Evolutionary conservation across 2,329 filamentous ascomycete species (phyloP), one percentile per base, ranked within the genome.

Genomic region (Huntiella savannae): DNA sequence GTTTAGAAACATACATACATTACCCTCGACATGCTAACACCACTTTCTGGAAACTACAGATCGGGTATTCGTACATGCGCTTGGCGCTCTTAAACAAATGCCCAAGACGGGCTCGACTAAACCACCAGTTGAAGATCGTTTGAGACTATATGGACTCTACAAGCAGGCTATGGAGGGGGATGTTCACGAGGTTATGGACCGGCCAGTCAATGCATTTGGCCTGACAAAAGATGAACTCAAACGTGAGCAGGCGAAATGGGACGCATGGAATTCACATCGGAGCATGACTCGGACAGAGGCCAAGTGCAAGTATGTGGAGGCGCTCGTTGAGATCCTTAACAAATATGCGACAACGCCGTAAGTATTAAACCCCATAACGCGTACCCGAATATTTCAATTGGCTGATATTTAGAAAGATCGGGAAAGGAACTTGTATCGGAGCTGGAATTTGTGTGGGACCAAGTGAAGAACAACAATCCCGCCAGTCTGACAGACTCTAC

Each of bases 121-220:
- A 52, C 91, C 91, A 40, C 91, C 91, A 41, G 75, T 86, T 2
- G 68, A 73, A 51, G 87, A 92, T 58, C 80, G 91, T 49, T 70
- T 98, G 55, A 82, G 82, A 49, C 80, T 98, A 51, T 98, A 98
- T 79, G 91, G 91, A 53, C 72, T 98, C 54, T 98, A 98, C 68
- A 98, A 98, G 61, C 91, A 98, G 63, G 86, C 86, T 52, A 96
- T 96, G 91, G 87, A 98, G 67, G 91, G 91, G 42, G 85, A 98
- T 62, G 87, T 96, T 33, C 82, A 91, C 54, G 83, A 84, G 42
- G 85, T 96, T 43, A 92, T 95, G 80, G 79, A 88, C 56, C 75
- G 86, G 40, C 88, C 91, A 35, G 67, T 65, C 37, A 55, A 61
- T 43, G 66, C 63, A 15, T 63, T 65, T 6, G 65, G 67, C 49